Percentiles rank a stretch among this genome's conserved stretches.
Evolutionary conservation across 345 rosid species (phyloP).

Genomic region (Eucalyptus camaldulensis): DNA sequence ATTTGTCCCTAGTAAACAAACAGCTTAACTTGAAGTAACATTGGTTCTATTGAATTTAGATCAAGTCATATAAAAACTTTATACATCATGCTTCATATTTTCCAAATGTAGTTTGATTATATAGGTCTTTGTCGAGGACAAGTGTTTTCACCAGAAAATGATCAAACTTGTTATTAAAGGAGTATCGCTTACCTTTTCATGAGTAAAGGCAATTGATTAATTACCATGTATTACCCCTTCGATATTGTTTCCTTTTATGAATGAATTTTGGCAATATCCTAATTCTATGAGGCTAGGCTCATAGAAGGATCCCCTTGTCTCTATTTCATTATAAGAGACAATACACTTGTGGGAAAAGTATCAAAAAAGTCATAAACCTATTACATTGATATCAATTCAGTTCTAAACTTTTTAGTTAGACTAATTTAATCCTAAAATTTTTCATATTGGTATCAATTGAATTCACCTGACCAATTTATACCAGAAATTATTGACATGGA

Average conservation of each 20-base stretch:
- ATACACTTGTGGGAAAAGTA: neutral
- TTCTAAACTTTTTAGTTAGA: too few relatives aligned
- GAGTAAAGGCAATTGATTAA: neutral
- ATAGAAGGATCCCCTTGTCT: neutral
- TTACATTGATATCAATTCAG: too few relatives aligned
- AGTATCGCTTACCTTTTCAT: neutral
- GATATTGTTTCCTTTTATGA: neutral
- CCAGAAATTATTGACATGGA: too few relatives aligned
- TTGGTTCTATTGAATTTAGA: neutral
- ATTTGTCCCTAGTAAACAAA: neutral
- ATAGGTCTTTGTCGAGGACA: neutral
- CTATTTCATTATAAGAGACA: neutral
- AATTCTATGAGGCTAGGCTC: neutral
- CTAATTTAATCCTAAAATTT: rapidly evolving
- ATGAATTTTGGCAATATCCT: neutral
- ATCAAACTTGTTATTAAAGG: neutral
- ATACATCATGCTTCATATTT: neutral
- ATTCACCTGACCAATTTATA: rapidly evolving
- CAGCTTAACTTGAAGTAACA: neutral
- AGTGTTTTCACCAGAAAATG: neutral
- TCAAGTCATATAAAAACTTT: neutral
- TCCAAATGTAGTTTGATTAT: neutral
- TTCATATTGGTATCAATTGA: too few relatives aligned
- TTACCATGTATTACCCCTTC: neutral
- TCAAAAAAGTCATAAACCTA: too few relatives aligned